phyloP scores from a whole-genome alignment of 495 filamentous ascomycete species.

The Hypoxylon intermedium region DNA sequence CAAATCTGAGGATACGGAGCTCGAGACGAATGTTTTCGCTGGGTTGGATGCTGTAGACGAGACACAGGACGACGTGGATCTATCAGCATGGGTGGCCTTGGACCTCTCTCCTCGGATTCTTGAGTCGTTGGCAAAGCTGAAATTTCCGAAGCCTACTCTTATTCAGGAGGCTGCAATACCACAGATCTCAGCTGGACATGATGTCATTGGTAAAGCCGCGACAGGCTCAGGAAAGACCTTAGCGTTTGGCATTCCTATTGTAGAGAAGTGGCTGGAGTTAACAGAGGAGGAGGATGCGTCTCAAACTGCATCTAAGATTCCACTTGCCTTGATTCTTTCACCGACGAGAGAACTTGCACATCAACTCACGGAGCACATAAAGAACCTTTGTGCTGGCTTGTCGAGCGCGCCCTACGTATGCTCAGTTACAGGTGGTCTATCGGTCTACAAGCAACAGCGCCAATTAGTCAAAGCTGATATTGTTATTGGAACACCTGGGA shows the following conservation, averaged over 20 bases:
- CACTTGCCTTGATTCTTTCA: slow-evolving; percentile 87
- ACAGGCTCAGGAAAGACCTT: slow-evolving; percentile 87
- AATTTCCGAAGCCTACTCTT: slow-evolving; percentile 77
- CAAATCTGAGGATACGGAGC: slow-evolving; percentile 38
- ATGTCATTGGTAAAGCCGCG: slow-evolving; percentile 81
- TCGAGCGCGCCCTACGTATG: slow-evolving; percentile 70
- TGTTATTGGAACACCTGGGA: slow-evolving; percentile 88
- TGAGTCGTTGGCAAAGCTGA: slow-evolving; percentile 75
- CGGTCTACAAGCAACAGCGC: slow-evolving; percentile 90
- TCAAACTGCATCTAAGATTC: slow-evolving; percentile 52
- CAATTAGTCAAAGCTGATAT: slow-evolving; percentile 80
- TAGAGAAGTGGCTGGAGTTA: slow-evolving; percentile 67
- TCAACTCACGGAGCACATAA: slow-evolving; percentile 84
- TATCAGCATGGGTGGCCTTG: slow-evolving; percentile 79
- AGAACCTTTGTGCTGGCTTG: slow-evolving; percentile 68
- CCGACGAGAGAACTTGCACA: slow-evolving; percentile 94
- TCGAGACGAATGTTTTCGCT: slow-evolving; percentile 52
- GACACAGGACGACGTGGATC: slow-evolving; percentile 54
- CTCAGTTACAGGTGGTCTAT: slow-evolving; percentile 87
- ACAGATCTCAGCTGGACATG: slow-evolving; percentile 72
- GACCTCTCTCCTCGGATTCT: slow-evolving; percentile 72
- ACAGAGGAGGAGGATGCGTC: slow-evolving; percentile 46
- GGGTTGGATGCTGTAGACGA: slow-evolving; percentile 50
- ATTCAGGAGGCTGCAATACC: slow-evolving; percentile 83
- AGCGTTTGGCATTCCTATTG: slow-evolving; percentile 80